Evolutionary conservation across 371 early-diverging fungal genomes (phyloP), one percentile per base, ranked within the genome.

Genomic region (Rhizomucor pusillus): DNA sequence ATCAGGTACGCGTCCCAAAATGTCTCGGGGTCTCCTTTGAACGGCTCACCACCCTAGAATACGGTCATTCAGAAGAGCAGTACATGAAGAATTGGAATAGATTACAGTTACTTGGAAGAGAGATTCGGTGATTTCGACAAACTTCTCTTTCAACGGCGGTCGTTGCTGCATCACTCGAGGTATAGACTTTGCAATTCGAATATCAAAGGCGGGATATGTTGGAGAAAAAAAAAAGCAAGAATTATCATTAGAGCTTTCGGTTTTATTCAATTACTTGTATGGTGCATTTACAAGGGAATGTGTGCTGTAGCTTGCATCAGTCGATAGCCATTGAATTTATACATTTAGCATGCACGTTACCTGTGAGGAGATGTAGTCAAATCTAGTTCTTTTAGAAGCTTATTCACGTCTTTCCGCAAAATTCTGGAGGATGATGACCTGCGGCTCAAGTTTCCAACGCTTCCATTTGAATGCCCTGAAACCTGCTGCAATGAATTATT

Each of bases 1-100:
- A 82, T 48, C 41, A 82, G 67, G 34, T 77, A 65, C 12, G 69
- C 66, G 43, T 79, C 77, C 82, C 82, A 82, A 45, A 73, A 80
- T 10, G 62, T 47, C 18, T 66, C 58, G 14, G 68, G 63, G 44
- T 77, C 71, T 23, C 54, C 50, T 35, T 66, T 34, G 22, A 47
- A 37, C 13, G 24, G 43, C 23, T 68, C 66, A 36, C 66, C 66
- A 16, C 78, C 73, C 74, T 73, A 46, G 40, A 40, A 45, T 36
- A n/a, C 16, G n/a, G 16, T 41, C 14, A 20, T 39, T 22, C 33
- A 19, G 56, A 14, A 19, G 24, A 55, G 25, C 6, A 13, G 36
- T 13, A 37, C 35, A 25, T n/a, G 13, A 24, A 23, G 4, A 1
- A 54, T 34, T n/a, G n/a, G n/a, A n/a, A n/a, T 53, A 19, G 33